Conservation (phyloP, 305 asterid genomes). For the Solanum hybrid region DNA sequence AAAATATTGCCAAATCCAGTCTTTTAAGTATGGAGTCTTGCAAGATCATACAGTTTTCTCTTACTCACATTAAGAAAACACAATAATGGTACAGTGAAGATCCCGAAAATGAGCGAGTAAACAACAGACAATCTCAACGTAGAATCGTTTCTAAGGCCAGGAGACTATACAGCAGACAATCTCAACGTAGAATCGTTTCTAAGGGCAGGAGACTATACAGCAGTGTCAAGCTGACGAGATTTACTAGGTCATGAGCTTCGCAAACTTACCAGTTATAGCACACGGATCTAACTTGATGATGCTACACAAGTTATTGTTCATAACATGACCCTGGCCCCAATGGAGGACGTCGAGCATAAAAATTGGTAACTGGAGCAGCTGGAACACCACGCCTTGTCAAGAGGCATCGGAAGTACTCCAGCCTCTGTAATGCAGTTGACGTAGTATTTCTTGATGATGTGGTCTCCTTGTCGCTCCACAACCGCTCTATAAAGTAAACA, state of each 20-base stretch:
- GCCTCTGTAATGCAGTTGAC: slow-evolving; percentile 30
- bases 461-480: slow-evolving; percentile 55
- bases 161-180: not conserved
- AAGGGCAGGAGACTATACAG: not conserved
- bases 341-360: slow-evolving; percentile 62
- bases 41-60: not conserved
- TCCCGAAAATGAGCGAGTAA: not conserved
- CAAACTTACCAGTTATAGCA: not conserved
- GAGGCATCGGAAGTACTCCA: slow-evolving; percentile 73
- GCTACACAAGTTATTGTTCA: slow-evolving; percentile 35
- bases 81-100: not conserved
- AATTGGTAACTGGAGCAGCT: slow-evolving; percentile 67
- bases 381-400: slow-evolving; percentile 72
- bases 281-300: not conserved
- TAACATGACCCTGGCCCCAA: slow-evolving; percentile 76
- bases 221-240: not conserved
- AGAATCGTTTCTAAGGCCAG: not conserved
- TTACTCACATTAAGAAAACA: not conserved
- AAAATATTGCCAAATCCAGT: not conserved
- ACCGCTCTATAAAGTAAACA: slow-evolving; percentile 45
- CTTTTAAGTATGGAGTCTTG: not conserved
- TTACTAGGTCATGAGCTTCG: not conserved
- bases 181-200: not conserved
- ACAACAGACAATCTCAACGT: not conserved
- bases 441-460: slow-evolving; percentile 24